Base-by-base conservation (phyloP, 2,329 filamentous ascomycete species). In the Juglanconis oblonga region DNA sequence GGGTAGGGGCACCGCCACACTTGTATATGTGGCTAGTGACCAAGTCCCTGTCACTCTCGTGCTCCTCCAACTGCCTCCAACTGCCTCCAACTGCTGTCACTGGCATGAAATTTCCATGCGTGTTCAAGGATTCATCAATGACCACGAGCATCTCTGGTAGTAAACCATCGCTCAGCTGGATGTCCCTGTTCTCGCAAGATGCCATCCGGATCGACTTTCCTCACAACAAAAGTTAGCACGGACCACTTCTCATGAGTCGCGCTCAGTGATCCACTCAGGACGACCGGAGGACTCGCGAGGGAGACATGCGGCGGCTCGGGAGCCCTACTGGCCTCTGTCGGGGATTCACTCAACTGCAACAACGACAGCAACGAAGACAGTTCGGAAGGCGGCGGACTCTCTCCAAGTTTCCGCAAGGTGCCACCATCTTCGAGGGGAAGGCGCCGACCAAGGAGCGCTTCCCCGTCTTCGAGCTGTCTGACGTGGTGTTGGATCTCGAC, bases 401-500 rank as follows among this genome's bases (percentile, higher is more conserved):
- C 13, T 24, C 35, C 6, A 35, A 14, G 6, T 24, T 7, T 17
- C 58, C 54, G 13, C 36, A 9, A 40, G 61, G 58, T n/a, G 3
- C 38, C 14, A 4, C 11, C 40, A 5, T 61, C 35, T 17, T 3
- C 1, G 7, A 9, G 5, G 42, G 42, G 9, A 29, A 9, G 7
- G 33, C 11, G 9, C 14, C 14, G 11, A 32, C 11, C 11, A 52
- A 36, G 11, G 45, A 17, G 10, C 52, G n/a, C 10, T 31, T 35
- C 9, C 38, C 55, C 7, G n/a, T 11, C 33, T 76, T 77, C 62
- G 67, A 78, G 31, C 70, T 80, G 45, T 74, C 78, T 11, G 57
- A 73, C 17, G 63, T 79, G 10, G 67, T 84, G 3, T 73, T 85
- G 44, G 80, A 85, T 60, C 78, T 86, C 44, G 82, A 85, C 64